phyloP scores from a whole-genome alignment of 2,329 filamentous ascomycete genomes.

The Aureobasidium sp. region DNA sequence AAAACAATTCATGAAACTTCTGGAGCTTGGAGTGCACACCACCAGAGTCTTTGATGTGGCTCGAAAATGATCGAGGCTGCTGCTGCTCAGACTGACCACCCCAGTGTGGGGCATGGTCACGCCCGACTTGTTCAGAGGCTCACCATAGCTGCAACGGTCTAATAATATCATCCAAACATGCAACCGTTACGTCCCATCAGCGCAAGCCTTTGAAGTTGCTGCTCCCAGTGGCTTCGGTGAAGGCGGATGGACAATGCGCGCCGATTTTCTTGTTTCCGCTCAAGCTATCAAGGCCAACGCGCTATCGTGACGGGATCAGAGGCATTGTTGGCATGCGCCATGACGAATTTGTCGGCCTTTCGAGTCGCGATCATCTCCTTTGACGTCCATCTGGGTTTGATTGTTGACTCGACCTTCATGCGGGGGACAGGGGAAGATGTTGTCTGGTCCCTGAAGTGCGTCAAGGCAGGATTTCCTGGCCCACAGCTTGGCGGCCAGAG shows the following conservation, averaged over 20 bases:
- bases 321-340: not conserved
- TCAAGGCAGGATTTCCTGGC: not conserved
- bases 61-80: too few species aligned
- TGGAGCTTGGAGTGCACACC: not conserved
- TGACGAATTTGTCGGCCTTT: not conserved
- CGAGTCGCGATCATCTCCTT: not conserved
- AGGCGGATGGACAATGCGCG: not conserved
- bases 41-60: not conserved
- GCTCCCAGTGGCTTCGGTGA: not conserved
- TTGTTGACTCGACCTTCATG: conserved; percentile 4
- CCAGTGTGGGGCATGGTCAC: not conserved
- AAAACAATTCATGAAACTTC: not conserved
- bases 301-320: not conserved
- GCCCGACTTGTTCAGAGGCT: conserved; percentile 2
- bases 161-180: conserved; percentile 13
- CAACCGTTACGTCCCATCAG: conserved; percentile 2
- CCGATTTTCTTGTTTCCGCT: not conserved
- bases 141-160: conserved; percentile 10
- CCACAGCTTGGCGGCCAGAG: conserved; percentile 2
- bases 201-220: not conserved
- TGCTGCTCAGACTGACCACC: not conserved
- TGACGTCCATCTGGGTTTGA: not conserved
- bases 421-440: conserved; percentile 10
- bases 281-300: not conserved
- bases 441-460: not conserved